Base-by-base conservation (phyloP, 176 grass and related monocot genomes). In the Microstegium vimineum region DNA sequence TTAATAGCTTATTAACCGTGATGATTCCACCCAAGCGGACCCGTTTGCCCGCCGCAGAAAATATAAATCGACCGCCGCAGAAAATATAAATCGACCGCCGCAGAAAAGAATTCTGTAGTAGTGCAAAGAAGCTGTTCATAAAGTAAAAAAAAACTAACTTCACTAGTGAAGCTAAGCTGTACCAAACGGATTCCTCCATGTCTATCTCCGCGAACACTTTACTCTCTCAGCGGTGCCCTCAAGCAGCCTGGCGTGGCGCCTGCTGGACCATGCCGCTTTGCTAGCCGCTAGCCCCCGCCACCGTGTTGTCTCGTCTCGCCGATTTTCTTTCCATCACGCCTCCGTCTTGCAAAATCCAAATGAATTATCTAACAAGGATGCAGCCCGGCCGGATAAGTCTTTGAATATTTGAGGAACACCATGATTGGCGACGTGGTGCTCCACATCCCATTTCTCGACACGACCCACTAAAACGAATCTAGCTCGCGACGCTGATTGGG, bases 351-450 rank as follows among this genome's bases (percentile, higher is more conserved):
- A 6, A 26, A 16, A 17, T 6, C 6, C 22, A 52, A 52, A 6
- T 52, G 2, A 43, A 43, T 30, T 30, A 6, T 28, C 63, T n/a
- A n/a, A 18, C 6, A 33, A 66, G 63, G 1, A 17, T 9, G 37
- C 10, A 4, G 36, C 1, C 17, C n/a, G 43, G 22, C 45, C 38
- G 32, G 78, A 68, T 80, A 69, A 80, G 32, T 16, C 78, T 56
- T 32, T 14, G 76, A 69, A 69, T 68, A 80, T 54, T 80, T 65
- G 77, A 67, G 77, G 77, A 67, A 27, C 42, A 20, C 28, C 62
- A 7, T 23, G 62, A 36, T 64, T 43, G 30, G 4, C 62, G 62
- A 79, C 77, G 77, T 79, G 77, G 32, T 36, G 62, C 28, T 51
- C n/a, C n/a, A n/a, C 62, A 26, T 52, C 20, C 32, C 43, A 4